Base-by-base conservation (phyloP, 805 yeast species). In the Citeromyces matritensis region DNA sequence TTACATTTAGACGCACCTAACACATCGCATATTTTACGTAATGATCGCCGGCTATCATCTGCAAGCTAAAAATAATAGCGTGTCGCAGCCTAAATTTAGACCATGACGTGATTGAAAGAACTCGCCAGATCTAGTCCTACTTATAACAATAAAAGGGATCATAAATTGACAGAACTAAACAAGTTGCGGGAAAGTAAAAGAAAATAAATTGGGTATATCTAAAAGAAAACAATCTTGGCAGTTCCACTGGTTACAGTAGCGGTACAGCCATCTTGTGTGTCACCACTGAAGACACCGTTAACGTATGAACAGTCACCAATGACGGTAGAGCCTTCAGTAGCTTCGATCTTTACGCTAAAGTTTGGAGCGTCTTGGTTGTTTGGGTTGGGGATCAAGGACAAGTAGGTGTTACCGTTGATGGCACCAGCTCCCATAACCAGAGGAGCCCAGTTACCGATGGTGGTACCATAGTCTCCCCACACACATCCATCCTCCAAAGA, bases 361-460 rank as follows among this genome's bases (percentile, higher is more conserved):
- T 69, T 69, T 39, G 71, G 65, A 35, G 86, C 60, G 13, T 65
- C 52, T 14, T 51, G 42, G 68, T 82, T 83, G 73, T 86, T 85
- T 49, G 96, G 95, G 65, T 88, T 88, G 58, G 95, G 95, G 59
- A 85, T 83, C 58, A 88, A 63, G 6, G 95, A 83, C 46, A 88
- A 59, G 69, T 83, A 86, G 33, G 94, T 65, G 46, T 72, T 62
- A 39, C 82, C 81, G 43, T 52, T 56, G 38, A 81, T 63, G 58
- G 68, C 65, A 51, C 97, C 96, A 32, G 96, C 84, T 56, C 98
- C 98, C 47, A 91, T 65, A 60, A 78, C 82, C 43, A 88, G 65
- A 45, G 97, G 97, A 42, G 97, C 94, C 96, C 95, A 88, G 81
- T 88, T 88, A 63, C 98, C 98, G 42, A 81, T 58, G 47, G 76